Evolutionary conservation across 2,329 filamentous ascomycete genomes (phyloP), one percentile per base, ranked within the genome.

Genomic region (Colletotrichum lupini): DNA sequence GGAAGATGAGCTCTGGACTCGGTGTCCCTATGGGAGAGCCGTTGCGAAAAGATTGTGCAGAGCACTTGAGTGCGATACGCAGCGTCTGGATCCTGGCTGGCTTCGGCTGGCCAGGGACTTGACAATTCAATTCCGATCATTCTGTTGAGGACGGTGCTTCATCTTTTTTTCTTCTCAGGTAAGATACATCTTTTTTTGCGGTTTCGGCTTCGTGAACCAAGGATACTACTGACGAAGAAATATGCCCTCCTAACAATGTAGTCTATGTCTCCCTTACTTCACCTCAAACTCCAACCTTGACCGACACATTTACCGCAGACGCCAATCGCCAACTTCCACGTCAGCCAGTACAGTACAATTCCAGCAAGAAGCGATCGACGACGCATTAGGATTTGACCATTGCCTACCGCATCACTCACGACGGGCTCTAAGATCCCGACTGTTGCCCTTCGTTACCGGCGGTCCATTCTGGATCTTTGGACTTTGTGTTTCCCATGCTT

Each of bases 61-160:
- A 91, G 92, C 91, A 95, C 94, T 95, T 94, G 88, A 97, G 94
- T 96, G 93, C 94, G 94, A 97, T 97, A 95, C 93, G 94, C 93
- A 90, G 94, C 94, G 91, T 95, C 87, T 88, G 85, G 81, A 79
- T 79, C 76, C 71, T 76, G 74, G 73, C 76, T 35, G 53, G 75
- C 79, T 82, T 59, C 69, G 60, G 71, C 67, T 71, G 49, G 71
- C 11, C 35, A 53, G 67, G 81, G 77, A 77, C 83, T 81, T 85
- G 88, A 92, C 82, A 88, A 95, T 94, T 94, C 93, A 92, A 95
- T 95, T 95, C 93, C 92, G 93, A 95, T 95, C 92, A 95, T 91
- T 94, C 92, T 93, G 92, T 89, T 89, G 91, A 90, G 92, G 92
- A 91, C 89, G 92, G 90, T 91, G 92, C 81, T 83, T 84, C 81